These are phyloP conservation scores for Avena sativa DNA, from an alignment of 176 grass and related monocot genomes.

Conservation along the genomic window DNA sequence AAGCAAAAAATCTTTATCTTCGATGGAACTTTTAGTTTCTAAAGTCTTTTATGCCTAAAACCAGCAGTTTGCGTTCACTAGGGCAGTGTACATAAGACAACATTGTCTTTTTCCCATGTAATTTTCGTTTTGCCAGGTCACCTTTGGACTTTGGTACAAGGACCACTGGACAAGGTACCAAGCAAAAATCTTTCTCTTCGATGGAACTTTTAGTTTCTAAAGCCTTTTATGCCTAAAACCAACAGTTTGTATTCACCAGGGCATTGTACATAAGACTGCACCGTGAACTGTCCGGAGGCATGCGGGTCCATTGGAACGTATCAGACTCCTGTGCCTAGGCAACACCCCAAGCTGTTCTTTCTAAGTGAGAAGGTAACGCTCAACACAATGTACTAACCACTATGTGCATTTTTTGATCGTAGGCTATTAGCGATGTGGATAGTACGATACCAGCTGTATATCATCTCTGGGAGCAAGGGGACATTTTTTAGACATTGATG, in stretches of 20 bases:
- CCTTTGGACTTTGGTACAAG: neutral
- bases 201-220: neutral
- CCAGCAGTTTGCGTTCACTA: neutral
- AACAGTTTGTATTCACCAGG: neutral
- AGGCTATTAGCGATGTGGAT: neutral
- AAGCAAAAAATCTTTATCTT: neutral
- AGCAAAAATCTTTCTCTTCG: neutral
- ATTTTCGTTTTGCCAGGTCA: neutral
- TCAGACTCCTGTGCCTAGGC: neutral
- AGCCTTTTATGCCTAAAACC: neutral
- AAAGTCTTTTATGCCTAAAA: neutral
- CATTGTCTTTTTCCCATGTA: neutral
- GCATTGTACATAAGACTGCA: neutral
- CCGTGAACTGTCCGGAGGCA: neutral
- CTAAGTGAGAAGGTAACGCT: conserved; percentile 12
- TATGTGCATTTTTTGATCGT: conserved; percentile 19
- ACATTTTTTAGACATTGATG: conserved; percentile 5
- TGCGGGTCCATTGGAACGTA: neutral
- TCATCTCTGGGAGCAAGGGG: conserved; percentile 26
- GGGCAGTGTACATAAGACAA: neutral
- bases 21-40: neutral
- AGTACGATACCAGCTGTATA: conserved; percentile 17
- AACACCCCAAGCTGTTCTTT: neutral
- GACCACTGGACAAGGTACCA: neutral
- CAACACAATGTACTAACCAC: conserved; percentile 6